A percentile compares a stretch with the other conserved stretches of the same genome.
Evolutionary conservation across 2,329 filamentous ascomycete genomes (phyloP).

Genomic region (Teratosphaeria destructans): DNA sequence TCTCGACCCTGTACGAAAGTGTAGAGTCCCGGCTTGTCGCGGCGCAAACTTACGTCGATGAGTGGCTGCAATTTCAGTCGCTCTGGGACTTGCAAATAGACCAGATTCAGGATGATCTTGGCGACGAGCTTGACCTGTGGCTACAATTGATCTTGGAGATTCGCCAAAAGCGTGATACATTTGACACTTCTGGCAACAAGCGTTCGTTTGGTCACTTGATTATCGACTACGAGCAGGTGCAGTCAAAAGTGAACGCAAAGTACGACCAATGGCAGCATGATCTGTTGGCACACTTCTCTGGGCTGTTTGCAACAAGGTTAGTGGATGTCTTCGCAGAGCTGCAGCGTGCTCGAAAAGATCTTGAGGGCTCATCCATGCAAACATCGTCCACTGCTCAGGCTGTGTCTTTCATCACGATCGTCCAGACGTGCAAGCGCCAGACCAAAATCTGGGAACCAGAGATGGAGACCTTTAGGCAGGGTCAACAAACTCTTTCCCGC

Average conservation of each 20-base stretch:
- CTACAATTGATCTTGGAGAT: slow-evolving; percentile 94
- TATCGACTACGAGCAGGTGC: slow-evolving; percentile 97
- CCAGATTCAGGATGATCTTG: slow-evolving; percentile 84
- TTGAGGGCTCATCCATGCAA: slow-evolving; percentile 86
- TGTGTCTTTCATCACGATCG: slow-evolving; percentile 95
- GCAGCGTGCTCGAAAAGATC: slow-evolving; percentile 76
- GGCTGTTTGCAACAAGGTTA: slow-evolving; percentile 79
- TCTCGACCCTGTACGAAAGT: slow-evolving; percentile 69
- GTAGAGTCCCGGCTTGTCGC: slow-evolving; percentile 74
- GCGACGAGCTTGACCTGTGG: slow-evolving; percentile 87
- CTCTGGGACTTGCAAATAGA: slow-evolving; percentile 96
- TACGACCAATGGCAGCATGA: slow-evolving; percentile 99
- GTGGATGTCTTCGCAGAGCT: slow-evolving; percentile 86
- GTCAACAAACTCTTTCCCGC: slow-evolving; percentile 80
- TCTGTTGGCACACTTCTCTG: slow-evolving; percentile 85
- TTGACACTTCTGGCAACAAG: slow-evolving; percentile 92
- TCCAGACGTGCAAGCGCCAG: slow-evolving; percentile 90
- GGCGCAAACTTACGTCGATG: slow-evolving; percentile 80
- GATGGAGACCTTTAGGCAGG: slow-evolving; percentile 90
- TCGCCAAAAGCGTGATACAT: slow-evolving; percentile 86
- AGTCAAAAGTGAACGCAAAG: slow-evolving; percentile 96
- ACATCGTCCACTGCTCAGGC: slow-evolving; percentile 93
- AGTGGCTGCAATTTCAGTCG: slow-evolving; percentile 98
- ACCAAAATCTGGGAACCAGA: slow-evolving; percentile 92
- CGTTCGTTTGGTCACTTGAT: slow-evolving; percentile 87